A percentile compares a stretch with the other conserved stretches of the same genome.
Evolutionary conservation across 2,329 filamentous ascomycete genomes (phyloP).

Genomic region (Clonostachys sp.): DNA sequence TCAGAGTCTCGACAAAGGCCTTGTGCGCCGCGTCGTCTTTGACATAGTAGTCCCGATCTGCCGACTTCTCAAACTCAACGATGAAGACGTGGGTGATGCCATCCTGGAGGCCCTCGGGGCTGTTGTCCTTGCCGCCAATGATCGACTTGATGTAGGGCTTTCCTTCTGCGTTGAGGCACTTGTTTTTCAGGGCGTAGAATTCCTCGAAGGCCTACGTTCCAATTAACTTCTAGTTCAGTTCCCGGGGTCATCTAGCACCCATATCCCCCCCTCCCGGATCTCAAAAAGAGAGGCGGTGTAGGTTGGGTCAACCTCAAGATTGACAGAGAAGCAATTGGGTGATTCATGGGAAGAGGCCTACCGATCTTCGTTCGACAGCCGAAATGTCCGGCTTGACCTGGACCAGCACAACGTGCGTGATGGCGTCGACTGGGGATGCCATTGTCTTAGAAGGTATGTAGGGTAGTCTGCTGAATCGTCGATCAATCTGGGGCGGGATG

Average conservation of each 20-base stretch:
- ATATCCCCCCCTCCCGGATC: too few species aligned
- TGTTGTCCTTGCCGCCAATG: constrained; percentile 55
- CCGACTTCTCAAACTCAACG: constrained; percentile 54
- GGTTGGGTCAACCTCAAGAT: too few species aligned
- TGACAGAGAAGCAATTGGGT: neutral
- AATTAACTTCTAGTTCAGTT: neutral
- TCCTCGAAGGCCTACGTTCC: neutral
- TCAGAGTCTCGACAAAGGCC: constrained; percentile 31
- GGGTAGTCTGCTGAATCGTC: too few species aligned
- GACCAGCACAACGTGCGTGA: constrained; percentile 12
- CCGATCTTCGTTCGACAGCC: neutral
- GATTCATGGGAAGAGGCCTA: neutral
- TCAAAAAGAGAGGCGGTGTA: too few species aligned
- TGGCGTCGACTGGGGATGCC: constrained; percentile 2
- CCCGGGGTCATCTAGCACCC: too few species aligned
- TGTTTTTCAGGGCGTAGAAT: neutral
- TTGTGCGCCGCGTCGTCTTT: constrained; percentile 58
- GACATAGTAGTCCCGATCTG: constrained; percentile 63
- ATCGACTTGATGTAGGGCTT: constrained; percentile 52
- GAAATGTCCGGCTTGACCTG: constrained; percentile 9
- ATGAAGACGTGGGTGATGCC: constrained; percentile 65
- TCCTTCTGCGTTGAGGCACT: neutral
- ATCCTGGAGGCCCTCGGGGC: constrained; percentile 49
- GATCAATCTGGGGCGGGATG: too few species aligned
- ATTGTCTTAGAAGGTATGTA: neutral